phyloP scores from a whole-genome alignment of 495 filamentous ascomycete species.

The Penicillium malachiteum region DNA sequence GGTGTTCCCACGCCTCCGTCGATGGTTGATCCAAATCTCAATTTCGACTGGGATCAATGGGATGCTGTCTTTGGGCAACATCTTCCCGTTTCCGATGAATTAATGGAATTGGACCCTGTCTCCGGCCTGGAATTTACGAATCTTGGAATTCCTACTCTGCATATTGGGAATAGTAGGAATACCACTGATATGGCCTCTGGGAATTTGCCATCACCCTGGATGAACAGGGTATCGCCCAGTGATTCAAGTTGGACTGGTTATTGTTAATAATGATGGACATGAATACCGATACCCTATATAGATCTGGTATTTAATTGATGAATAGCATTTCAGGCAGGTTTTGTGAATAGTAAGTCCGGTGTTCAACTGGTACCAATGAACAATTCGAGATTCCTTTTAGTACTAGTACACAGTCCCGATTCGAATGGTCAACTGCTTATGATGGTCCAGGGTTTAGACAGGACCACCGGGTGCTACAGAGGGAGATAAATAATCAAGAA shows the following conservation, averaged over 20 bases:
- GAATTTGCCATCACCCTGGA: conserved; percentile 9
- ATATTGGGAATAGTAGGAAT: neutral
- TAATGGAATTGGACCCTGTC: conserved; percentile 47
- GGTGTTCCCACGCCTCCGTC: conserved; percentile 40
- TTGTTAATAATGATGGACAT: conserved; percentile 1
- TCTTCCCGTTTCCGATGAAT: conserved; percentile 45
- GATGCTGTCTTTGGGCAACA: conserved; percentile 51
- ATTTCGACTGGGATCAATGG: conserved; percentile 54
- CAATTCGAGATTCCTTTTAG: too few species aligned
- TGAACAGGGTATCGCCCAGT: conserved; percentile 8
- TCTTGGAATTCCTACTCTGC: conserved; percentile 16
- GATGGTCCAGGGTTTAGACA: too few species aligned
- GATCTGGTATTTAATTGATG: neutral
- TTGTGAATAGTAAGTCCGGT: too few species aligned
- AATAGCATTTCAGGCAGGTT: neutral
- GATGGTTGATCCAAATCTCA: conserved; percentile 45
- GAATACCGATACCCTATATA: neutral
- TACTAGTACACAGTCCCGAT: too few species aligned
- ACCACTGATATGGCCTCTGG: conserved; percentile 3
- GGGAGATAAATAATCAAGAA: neutral
- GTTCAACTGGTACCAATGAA: too few species aligned
- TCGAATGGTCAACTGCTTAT: too few species aligned
- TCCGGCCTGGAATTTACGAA: conserved; percentile 38
- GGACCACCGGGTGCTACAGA: too few species aligned
- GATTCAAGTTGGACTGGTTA: conserved; percentile 17